Evolutionary conservation across 495 filamentous ascomycete species (phyloP), one percentile per base, ranked within the genome.

Genomic region (Chaetomium cochliodes): DNA sequence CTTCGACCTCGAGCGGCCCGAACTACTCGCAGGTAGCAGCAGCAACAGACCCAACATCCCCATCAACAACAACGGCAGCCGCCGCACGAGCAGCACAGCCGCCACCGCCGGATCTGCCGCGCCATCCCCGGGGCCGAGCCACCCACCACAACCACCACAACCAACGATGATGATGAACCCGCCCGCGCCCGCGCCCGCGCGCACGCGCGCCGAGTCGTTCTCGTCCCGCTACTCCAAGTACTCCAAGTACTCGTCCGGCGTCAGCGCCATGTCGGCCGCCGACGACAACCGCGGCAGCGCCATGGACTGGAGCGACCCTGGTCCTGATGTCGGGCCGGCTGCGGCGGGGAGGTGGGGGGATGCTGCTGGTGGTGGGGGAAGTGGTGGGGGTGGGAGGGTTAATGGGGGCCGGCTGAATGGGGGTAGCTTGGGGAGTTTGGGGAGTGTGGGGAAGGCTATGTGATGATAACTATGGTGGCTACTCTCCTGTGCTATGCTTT

Each of bases 1-100:
- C 0, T 90, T 88, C 65, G 87, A 90, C 67, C 74, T 89, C 1
- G 86, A 88, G 57, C 74, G 79, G 28, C 83, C 84, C 16, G 81
- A 82, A 62, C 72, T 83, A 5, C 69, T 81, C 41, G 72, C 65
- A 0, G 68, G 69, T 51, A 70, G 63, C 15, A 69, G 67, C 41
- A n/a, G 30, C 23, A 53, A 0, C 20, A 13, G 3, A 6, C 13
- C 52, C 25, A 9, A 46, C 56, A 66, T 30, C 53, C 66, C 62
- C 53, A 67, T 60, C 18, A 65, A n/a, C n/a, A n/a, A n/a, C n/a
- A n/a, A n/a, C n/a, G n/a, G n/a, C n/a, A n/a, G n/a, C n/a, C n/a
- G 59, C 11, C 62, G 66, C 25, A 71, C 41, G 2, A 68, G 71
- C 54, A 69, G 50, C 54, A 42, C 54, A 15, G 28, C 5, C 51